These are phyloP conservation scores for Fusarium ramigenum DNA, from an alignment of 2,329 filamentous ascomycete species.

Conservation along the genomic window DNA sequence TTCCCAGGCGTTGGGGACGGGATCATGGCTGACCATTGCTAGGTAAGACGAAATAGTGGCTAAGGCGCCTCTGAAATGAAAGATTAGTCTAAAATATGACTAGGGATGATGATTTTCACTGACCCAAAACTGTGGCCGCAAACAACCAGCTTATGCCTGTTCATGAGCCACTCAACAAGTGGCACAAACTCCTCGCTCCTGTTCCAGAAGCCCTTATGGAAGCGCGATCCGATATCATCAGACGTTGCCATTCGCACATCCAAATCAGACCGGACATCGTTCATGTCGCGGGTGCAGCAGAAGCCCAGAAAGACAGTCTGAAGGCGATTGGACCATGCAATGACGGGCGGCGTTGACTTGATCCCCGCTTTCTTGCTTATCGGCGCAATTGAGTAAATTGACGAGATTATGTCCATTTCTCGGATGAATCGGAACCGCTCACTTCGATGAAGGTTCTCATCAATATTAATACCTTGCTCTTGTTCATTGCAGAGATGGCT, in stretches of 20 bases:
- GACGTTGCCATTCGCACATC: neutral
- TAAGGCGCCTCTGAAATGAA: neutral
- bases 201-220: neutral
- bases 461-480: neutral
- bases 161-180: neutral
- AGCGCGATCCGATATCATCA: neutral
- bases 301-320: neutral
- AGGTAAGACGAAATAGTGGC: neutral
- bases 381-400: neutral
- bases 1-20: neutral
- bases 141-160: neutral
- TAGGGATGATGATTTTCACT: no score
- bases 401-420: neutral
- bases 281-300: neutral
- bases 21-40: neutral
- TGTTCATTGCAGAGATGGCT: constrained; percentile 3
- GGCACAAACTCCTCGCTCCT: neutral
- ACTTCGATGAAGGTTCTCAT: neutral
- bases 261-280: neutral
- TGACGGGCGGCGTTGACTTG: neutral
- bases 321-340: neutral
- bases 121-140: constrained; percentile 7
- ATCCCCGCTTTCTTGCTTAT: neutral
- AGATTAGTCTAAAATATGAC: no score
- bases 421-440: neutral